Evolutionary conservation across 2,329 filamentous ascomycete genomes (phyloP), one percentile per base, ranked within the genome.

Genomic region (Talaromyces amestolkiae): DNA sequence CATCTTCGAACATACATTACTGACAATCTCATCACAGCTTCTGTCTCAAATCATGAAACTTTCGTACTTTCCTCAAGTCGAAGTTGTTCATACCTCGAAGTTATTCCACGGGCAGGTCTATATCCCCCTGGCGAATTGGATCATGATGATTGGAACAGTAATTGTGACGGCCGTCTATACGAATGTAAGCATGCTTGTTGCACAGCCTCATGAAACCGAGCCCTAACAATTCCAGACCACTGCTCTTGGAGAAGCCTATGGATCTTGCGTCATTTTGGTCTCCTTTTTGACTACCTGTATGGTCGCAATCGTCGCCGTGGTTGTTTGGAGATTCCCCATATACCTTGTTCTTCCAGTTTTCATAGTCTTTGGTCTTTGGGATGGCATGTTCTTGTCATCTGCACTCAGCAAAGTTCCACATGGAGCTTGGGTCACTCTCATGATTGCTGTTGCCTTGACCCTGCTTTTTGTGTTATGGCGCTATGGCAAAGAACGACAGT

Each of bases 261-360:
- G 91, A 45, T 88, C 91, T 8, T 93, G 91, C 69, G 91, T 93
- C 73, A 91, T 93, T 70, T 86, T 91, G 58, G 91, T 93, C 51
- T 91, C 90, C 0, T 91, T 93, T 73, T 87, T 93, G 72, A 89
- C 89, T 63, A 93, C 90, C 0, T 89, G 85, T 74, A 87, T 94
- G 83, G 88, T 92, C 1, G 85, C 89, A 0, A 79, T 93, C 1
- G 88, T 90, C 1, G 88, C 90, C 0, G 81, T 93, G 2, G 82
- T 93, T 43, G 88, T 92, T 45, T 93, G 91, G 91, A 83, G 85
- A 22, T 75, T 90, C 31, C 84, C 85, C 2, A 79, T 86, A 1
- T 81, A 83, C 61, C 69, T 89, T n/a, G 87, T 93, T 8, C 72
- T 87, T 41, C 70, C 87, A 0, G 80, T 86, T 0, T 91, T 87